Base-by-base conservation (phyloP, 208 protist species). In the Trypanosoma melophagium region DNA sequence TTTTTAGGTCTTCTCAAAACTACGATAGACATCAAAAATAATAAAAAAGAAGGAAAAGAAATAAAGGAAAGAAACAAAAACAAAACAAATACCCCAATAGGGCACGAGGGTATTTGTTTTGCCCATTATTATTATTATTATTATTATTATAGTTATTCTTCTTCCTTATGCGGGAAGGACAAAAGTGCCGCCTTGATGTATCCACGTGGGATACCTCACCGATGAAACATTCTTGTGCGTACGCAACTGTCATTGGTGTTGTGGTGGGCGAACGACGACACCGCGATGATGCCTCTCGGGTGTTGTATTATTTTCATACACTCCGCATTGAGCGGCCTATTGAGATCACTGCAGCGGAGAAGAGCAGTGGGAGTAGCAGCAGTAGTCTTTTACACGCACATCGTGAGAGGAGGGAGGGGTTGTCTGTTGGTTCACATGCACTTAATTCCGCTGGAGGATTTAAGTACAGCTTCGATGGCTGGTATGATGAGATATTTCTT, bases 391-490 rank as follows among this genome's bases (percentile, higher is more conserved):
- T 35, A 42, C 74, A 45, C 42, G 57, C 66, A 68, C 71, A 19
- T 59, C 69, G 70, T n/a, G 53, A 69, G 16, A 49, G 16, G 38
- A 45, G 38, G 25, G 66, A 76, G n/a, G 70, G 57, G 28, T 41
- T 76, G 2, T 60, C 35, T 19, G 70, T 66, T 38, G 66, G 62
- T 0, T 5, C 55, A 52, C 63, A 74, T 38, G 56, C 60, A 21
- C 70, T 87, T 25, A 71, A 70, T 10, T 91, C 85, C 5, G 54
- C 57, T 14, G 66, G 78, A 25, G 86, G 86, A 24, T 92, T 89
- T 66, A 69, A 71, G 66, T 92, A 92, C 72, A 70, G 73, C 57
- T 84, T 76, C 55, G 81, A 87, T 42, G 86, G 86, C 52, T 92
- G 86, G 83, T 92, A 92, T 76, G 83, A 92, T 49, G 69, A 68